Conservation (phyloP, 2,329 filamentous ascomycete species). For the Bipolaris bicolor region DNA sequence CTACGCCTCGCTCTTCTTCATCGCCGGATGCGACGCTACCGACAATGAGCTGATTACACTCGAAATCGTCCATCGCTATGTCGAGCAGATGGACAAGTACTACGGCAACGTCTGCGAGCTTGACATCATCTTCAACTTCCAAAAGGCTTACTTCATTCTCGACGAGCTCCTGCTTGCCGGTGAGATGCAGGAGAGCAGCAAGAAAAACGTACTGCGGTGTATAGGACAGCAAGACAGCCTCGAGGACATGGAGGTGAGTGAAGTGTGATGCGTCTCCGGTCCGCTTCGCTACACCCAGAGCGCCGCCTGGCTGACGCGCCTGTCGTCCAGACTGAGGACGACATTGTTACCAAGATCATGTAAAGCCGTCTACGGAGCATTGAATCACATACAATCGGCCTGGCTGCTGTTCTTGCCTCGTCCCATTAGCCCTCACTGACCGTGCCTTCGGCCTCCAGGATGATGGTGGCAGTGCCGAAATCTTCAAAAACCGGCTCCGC, state of each 20-base stretch:
- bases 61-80: constrained; percentile 98
- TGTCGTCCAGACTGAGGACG: constrained; percentile 77
- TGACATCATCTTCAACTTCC: constrained; percentile 99
- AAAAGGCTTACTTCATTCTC: constrained; percentile 98
- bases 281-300: constrained; percentile 28
- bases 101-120: constrained; percentile 99
- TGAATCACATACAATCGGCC: constrained; percentile 16
- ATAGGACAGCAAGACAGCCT: constrained; percentile 97
- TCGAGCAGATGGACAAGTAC: constrained; percentile 99
- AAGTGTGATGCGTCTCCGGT: constrained; percentile 23
- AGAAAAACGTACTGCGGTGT: constrained; percentile 96
- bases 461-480: constrained; percentile 38
- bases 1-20: constrained; percentile 99
- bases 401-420: constrained; percentile 21
- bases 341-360: constrained; percentile 85
- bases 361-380: constrained; percentile 46
- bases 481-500: constrained; percentile 38
- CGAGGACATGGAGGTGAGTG: constrained; percentile 98
- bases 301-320: constrained; percentile 51
- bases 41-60: constrained; percentile 98
- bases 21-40: constrained; percentile 93
- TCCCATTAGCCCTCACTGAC: constrained; percentile 35
- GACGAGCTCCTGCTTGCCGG: constrained; percentile 94
- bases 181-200: constrained; percentile 98
- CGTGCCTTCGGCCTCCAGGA: constrained; percentile 36